These are phyloP conservation scores for Xylaria sp. DNA, from an alignment of 2,329 filamentous ascomycete genomes.

Conservation along the genomic window DNA sequence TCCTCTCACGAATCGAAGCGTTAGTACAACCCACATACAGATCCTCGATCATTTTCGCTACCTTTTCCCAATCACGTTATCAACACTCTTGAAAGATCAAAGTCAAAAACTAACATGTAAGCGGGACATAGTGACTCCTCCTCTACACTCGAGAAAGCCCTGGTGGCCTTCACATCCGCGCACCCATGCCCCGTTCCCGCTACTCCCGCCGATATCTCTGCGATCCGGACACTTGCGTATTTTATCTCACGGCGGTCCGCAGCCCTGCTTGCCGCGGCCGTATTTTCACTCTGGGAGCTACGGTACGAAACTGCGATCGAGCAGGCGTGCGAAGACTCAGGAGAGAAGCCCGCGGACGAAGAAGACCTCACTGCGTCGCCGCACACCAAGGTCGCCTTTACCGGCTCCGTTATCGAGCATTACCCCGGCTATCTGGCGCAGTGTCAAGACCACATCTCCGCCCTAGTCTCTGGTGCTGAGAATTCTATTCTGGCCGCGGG, in stretches of 20 bases:
- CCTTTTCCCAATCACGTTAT: not conserved
- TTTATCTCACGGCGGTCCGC: slow-evolving; percentile 68
- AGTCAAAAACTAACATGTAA: slow-evolving; percentile 30
- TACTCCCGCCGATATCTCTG: slow-evolving; percentile 59
- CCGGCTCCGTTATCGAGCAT: slow-evolving; percentile 81
- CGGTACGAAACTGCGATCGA: slow-evolving; percentile 59
- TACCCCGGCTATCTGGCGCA: slow-evolving; percentile 74
- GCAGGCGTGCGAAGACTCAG: slow-evolving; percentile 55
- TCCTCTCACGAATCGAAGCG: slow-evolving; percentile 67
- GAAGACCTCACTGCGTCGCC: slow-evolving; percentile 52
- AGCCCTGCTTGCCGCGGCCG: slow-evolving; percentile 66
- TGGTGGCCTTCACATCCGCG: slow-evolving; percentile 59
- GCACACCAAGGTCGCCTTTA: slow-evolving; percentile 75
- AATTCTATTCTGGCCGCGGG: slow-evolving; percentile 28
- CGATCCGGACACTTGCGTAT: slow-evolving; percentile 63
- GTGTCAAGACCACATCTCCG: slow-evolving; percentile 72
- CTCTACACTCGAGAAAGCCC: slow-evolving; percentile 55
- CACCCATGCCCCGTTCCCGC: slow-evolving; percentile 57
- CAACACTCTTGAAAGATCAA: not conserved
- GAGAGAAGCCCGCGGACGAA: slow-evolving; percentile 46
- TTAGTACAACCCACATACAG: slow-evolving; percentile 51
- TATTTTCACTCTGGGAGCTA: slow-evolving; percentile 69
- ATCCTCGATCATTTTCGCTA: not conserved
- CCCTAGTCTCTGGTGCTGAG: slow-evolving; percentile 60
- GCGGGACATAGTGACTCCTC: slow-evolving; percentile 56